Percentiles rank a stretch among this genome's conserved stretches.
phyloP scores from a whole-genome alignment of 495 filamentous ascomycete genomes.

The Podospora conica region DNA sequence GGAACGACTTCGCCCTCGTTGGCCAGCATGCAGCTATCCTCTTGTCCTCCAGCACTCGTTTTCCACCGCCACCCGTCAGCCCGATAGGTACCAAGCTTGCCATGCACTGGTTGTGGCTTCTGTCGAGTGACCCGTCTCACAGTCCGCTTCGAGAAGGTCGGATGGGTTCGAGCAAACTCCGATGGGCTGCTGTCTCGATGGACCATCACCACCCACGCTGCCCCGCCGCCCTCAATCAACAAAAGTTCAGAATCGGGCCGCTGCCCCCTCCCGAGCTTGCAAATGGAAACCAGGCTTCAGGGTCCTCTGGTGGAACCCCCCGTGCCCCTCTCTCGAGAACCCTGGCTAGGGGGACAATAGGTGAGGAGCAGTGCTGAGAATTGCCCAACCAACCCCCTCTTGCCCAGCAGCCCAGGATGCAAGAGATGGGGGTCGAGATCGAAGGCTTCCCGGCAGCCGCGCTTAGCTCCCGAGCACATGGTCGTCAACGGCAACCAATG shows the following conservation, averaged over 20 bases:
- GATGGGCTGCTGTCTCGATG: background rate
- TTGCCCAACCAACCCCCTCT: slow-evolving; percentile 14
- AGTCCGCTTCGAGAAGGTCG: slow-evolving; percentile 9
- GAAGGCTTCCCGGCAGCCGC: slow-evolving; percentile 14
- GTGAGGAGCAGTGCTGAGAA: slow-evolving; percentile 5
- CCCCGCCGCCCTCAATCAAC: slow-evolving; percentile 9
- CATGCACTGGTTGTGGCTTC: background rate
- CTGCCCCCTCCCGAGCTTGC: background rate
- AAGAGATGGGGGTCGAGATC: slow-evolving; percentile 7
- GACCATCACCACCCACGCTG: background rate
- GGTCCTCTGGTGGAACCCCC: background rate
- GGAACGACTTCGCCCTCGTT: slow-evolving; percentile 13
- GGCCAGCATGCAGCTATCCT: slow-evolving; percentile 2
- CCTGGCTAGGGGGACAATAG: background rate
- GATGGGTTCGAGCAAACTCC: background rate
- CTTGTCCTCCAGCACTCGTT: no score
- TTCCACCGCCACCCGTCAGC: background rate
- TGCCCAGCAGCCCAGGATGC: background rate
- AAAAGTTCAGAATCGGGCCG: background rate
- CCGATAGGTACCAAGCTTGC: background rate
- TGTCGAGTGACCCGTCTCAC: background rate
- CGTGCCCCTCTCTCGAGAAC: background rate
- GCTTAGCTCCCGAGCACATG: slow-evolving; percentile 9
- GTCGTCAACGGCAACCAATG: background rate
- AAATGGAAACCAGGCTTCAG: background rate